Evolutionary conservation across 345 rosid genomes (phyloP), one percentile per base, ranked within the genome.

Genomic region (Euphorbia lathyris): DNA sequence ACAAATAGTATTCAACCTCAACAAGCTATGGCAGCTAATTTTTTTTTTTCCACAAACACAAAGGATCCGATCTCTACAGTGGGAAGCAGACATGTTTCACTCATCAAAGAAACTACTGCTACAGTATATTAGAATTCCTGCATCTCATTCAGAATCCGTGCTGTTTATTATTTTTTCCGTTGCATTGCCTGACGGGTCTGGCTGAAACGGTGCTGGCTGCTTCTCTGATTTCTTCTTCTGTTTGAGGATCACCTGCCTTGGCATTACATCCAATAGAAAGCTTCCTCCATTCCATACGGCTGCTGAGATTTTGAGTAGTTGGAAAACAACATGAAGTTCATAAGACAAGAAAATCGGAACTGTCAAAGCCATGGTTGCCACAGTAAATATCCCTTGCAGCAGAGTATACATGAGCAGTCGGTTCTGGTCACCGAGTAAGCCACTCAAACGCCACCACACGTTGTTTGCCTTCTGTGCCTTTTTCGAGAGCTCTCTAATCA

Each of bases 201-300:
- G 74, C 20, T 58, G 75, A 48, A 73, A 2, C 19, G 58, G 38
- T 56, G 29, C 27, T 19, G 74, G 58, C 55, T 27, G 65, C 65
- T 56, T 81, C 71, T 81, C 90, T 7, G 83, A 66, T 75, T 83
- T 88, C 72, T 84, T 92, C 73, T 86, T 83, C 84, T 91, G 91
- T 77, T 94, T 91, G 68, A 82, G 86, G 30, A 91, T 91, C 72
- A 87, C 93, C 89, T 91, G 96, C 57, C 85, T 81, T 0, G 98
- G 97, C 97, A 91, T 82, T 56, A 90, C 97, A 58, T 90, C 98
- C 38, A 94, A 74, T 59, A 91, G 83, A 68, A 94, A 94, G 86
- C 88, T 91, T 53, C 91, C 98, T 19, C 98, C 98, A 66, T 91
- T 94, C 96, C 96, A 94, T 11, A 88, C 86, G 0, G 98, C 76